A percentile compares a stretch with the other conserved stretches of the same genome.
phyloP scores from a whole-genome alignment of 163 green algal genomes.

The Chlorella variabilis region DNA sequence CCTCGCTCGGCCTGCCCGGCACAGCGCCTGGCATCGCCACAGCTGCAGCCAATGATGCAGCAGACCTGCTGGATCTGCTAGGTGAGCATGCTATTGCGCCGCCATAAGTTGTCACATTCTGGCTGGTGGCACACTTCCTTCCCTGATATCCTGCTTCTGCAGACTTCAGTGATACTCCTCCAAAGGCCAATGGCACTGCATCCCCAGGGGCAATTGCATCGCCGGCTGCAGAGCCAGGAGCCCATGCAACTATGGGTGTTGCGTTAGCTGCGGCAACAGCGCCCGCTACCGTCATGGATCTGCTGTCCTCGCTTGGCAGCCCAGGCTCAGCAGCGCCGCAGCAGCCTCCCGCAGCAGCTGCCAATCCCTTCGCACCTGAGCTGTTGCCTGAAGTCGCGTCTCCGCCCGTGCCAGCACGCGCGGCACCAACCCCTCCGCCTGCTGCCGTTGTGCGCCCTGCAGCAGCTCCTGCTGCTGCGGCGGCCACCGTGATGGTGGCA shows the following conservation, averaged over 20 bases:
- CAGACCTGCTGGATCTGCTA: constrained; percentile 55
- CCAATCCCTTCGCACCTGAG: constrained; percentile 1
- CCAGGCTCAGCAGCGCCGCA: background rate
- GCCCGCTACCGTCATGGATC: constrained; percentile 29
- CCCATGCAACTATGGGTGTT: too few species aligned
- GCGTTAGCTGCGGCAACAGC: constrained; percentile 13
- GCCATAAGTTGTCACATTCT: too few species aligned
- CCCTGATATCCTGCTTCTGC: background rate
- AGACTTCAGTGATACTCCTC: constrained; percentile 31
- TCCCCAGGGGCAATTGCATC: background rate
- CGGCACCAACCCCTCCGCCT: background rate
- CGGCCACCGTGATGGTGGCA: too few species aligned
- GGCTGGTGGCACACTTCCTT: background rate
- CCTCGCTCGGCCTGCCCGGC: background rate
- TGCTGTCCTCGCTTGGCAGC: constrained; percentile 20
- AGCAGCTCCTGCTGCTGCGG: constrained; percentile 5
- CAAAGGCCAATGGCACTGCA: background rate
- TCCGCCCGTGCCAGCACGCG: background rate
- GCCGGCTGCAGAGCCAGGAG: background rate
- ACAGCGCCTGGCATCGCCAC: constrained; percentile 9
- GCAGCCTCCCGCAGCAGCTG: background rate
- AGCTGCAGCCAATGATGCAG: constrained; percentile 17
- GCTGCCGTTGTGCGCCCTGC: background rate
- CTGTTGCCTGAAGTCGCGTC: too few species aligned
- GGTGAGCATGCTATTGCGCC: constrained; percentile 5